Conservation (phyloP, 2,329 filamentous ascomycete genomes). For the Eutypa lata region DNA sequence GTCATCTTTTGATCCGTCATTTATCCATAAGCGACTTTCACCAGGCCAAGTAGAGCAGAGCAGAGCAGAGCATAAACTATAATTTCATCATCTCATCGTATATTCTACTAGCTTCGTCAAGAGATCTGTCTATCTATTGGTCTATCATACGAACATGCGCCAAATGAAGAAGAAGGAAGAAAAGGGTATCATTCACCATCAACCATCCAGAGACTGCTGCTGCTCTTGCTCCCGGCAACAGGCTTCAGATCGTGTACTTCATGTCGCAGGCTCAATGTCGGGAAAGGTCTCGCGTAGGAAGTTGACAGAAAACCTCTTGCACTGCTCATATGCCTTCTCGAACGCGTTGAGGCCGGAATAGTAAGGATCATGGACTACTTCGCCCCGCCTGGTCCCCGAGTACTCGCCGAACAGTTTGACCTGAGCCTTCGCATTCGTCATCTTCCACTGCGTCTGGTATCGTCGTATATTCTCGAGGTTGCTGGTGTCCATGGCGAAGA, state of each 20-base stretch:
- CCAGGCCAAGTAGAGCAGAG: not conserved
- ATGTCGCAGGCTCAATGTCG: conserved; percentile 11
- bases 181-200: not conserved
- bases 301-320: conserved; percentile 69
- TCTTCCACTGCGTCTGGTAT: conserved; percentile 51
- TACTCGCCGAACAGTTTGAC: conserved; percentile 83
- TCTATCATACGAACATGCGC: not conserved
- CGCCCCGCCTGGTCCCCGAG: conserved; percentile 63
- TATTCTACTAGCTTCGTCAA: no score
- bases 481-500: conserved; percentile 88
- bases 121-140: not conserved
- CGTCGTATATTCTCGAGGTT: conserved; percentile 72
- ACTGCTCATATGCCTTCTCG: conserved; percentile 81
- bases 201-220: no score
- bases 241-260: no score
- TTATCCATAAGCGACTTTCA: no score
- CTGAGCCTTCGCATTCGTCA: conserved; percentile 54
- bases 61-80: no score
- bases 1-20: no score
- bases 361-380: conserved; percentile 85
- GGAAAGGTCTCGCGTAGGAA: conserved; percentile 64
- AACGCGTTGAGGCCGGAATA: conserved; percentile 86
- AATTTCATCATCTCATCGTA: no score
- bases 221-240: no score
- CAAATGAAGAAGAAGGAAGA: not conserved